These are phyloP conservation scores for Syncephalastrum sp. DNA, from an alignment of 371 early-diverging fungal genomes.

Conservation along the genomic window DNA sequence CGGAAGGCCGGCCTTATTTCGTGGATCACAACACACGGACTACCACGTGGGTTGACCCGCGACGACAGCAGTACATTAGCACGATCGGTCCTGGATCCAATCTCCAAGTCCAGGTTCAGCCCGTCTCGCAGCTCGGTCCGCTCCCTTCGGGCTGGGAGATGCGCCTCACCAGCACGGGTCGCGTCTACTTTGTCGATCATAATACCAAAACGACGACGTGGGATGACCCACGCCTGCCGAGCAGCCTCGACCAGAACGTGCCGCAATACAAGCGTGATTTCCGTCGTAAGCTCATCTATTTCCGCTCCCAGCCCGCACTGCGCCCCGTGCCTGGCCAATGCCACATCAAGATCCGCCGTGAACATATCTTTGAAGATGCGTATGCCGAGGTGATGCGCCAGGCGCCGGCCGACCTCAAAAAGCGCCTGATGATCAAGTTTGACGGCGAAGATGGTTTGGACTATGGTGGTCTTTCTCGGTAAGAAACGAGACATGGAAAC, in stretches of 20 bases:
- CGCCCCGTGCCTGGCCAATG: conserved; percentile 92
- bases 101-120: conserved; percentile 67
- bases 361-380: conserved; percentile 91
- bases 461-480: conserved; percentile 94
- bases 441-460: conserved; percentile 98
- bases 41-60: conserved; percentile 95
- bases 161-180: conserved; percentile 90
- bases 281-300: conserved; percentile 93
- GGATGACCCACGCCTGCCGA: conserved; percentile 95
- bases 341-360: conserved; percentile 87
- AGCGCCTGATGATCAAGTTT: conserved; percentile 96
- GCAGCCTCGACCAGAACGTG: conserved; percentile 89
- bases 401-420: conserved; percentile 84
- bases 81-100: conserved; percentile 54
- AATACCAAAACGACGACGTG: conserved; percentile 93
- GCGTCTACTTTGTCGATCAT: conserved; percentile 94
- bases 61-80: conserved; percentile 65
- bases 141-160: conserved; percentile 97
- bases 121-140: conserved; percentile 79
- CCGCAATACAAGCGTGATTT: conserved; percentile 98
- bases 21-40: conserved; percentile 97
- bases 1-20: conserved; percentile 93
- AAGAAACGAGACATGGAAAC: conserved; percentile 9
- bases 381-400: conserved; percentile 91
- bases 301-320: conserved; percentile 90